phyloP scores from a whole-genome alignment of 2,329 filamentous ascomycete species.

The Phaeomoniella chlamydospora region DNA sequence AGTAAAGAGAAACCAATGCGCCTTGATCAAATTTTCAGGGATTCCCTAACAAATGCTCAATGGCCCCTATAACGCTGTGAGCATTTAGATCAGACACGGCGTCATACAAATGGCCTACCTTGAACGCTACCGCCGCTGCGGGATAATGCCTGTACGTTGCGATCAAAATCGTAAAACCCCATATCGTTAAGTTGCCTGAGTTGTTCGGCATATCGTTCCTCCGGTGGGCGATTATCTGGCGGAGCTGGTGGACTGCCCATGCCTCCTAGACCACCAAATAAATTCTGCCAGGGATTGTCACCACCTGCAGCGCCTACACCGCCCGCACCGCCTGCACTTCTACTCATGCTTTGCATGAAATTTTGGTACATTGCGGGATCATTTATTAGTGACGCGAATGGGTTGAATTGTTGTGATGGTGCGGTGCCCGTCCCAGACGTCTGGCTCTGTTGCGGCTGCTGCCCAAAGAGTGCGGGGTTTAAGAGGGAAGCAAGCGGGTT shows the following conservation, averaged over 20 bases:
- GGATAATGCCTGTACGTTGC: slow-evolving; percentile 76
- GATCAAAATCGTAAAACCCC: slow-evolving; percentile 95
- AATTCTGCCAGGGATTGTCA: slow-evolving; percentile 3
- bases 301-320: slow-evolving; percentile 17
- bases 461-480: slow-evolving; percentile 24
- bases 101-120: slow-evolving; percentile 50
- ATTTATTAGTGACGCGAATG: slow-evolving; percentile 34
- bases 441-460: slow-evolving; percentile 9
- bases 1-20: too few species aligned
- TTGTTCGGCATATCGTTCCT: slow-evolving; percentile 85
- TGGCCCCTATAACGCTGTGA: slow-evolving; percentile 29
- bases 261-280: slow-evolving; percentile 2
- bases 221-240: slow-evolving; percentile 72
- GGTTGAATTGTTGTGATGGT: slow-evolving; percentile 26
- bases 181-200: slow-evolving; percentile 92
- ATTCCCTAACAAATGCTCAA: slow-evolving; percentile 51
- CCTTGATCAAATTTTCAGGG: background rate
- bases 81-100: too few species aligned
- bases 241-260: slow-evolving; percentile 35
- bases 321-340: slow-evolving; percentile 29
- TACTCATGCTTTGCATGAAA: slow-evolving; percentile 37
- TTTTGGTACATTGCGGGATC: slow-evolving; percentile 44
- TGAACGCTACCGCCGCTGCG: slow-evolving; percentile 88
- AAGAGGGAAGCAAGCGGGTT: slow-evolving; percentile 61
- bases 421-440: slow-evolving; percentile 11